These are phyloP conservation scores for Russula earlei DNA, from an alignment of 768 basidiomycete genomes.

Conservation along the genomic window DNA sequence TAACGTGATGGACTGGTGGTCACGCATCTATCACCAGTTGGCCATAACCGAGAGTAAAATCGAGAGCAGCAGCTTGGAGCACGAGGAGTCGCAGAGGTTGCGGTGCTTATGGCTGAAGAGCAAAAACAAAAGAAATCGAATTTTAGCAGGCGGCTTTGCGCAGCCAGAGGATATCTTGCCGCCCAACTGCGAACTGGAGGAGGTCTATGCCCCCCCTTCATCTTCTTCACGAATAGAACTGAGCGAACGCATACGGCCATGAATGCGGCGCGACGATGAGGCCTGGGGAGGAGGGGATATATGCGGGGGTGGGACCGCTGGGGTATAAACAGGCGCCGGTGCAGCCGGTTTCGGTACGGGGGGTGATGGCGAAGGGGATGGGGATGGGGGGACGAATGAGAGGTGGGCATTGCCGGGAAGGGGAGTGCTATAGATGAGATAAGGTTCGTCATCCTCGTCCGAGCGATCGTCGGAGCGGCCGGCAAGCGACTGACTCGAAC, in stretches of 20 bases:
- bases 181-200: no score
- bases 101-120: not conserved
- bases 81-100: not conserved
- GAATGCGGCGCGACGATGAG: constrained; percentile 15
- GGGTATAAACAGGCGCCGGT: constrained; percentile 7
- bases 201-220: constrained; percentile 4
- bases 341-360: not conserved
- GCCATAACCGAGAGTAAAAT: not conserved
- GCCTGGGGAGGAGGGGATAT: constrained; percentile 15
- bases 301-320: constrained; percentile 1
- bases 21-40: constrained; percentile 14
- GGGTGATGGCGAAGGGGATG: constrained; percentile 8
- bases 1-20: constrained; percentile 1
- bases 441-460: constrained; percentile 18
- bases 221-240: constrained; percentile 21
- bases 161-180: constrained; percentile 2
- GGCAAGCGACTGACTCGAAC: constrained; percentile 2
- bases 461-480: constrained; percentile 9
- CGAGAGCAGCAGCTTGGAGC: not conserved
- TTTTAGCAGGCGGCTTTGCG: constrained; percentile 13
- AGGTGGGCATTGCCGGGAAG: constrained; percentile 1
- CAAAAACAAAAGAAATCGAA: not conserved
- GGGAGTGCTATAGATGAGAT: constrained; percentile 21
- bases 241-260: constrained; percentile 17
- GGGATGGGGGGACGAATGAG: not conserved